These are phyloP conservation scores for Magnaporthales sp. DNA, from an alignment of 2,329 filamentous ascomycete genomes.

Conservation along the genomic window DNA sequence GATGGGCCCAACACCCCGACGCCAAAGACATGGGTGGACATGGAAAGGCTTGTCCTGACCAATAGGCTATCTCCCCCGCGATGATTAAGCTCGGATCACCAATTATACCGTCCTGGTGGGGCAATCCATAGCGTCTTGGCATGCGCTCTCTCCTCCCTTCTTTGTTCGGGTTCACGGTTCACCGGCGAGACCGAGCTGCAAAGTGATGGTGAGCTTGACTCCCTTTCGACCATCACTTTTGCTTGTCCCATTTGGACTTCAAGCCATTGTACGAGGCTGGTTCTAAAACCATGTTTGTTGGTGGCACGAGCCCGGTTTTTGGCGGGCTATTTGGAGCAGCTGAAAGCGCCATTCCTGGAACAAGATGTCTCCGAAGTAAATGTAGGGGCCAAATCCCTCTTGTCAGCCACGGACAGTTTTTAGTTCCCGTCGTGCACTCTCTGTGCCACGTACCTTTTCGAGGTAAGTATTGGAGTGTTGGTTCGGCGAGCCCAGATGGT, in stretches of 20 bases:
- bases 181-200: background rate
- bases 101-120: background rate
- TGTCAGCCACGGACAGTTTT: background rate
- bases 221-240: background rate
- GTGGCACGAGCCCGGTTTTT: background rate
- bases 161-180: background rate
- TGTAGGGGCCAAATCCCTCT: background rate
- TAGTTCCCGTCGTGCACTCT: background rate
- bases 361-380: background rate
- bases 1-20: background rate
- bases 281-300: background rate
- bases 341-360: background rate
- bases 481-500: background rate
- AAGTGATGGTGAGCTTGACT: background rate
- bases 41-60: background rate
- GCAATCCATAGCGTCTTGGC: background rate
- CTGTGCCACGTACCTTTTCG: background rate
- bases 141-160: background rate
- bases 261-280: background rate
- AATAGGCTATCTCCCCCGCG: background rate
- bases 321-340: background rate
- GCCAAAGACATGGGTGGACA: background rate
- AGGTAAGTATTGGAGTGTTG: background rate
- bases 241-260: background rate
- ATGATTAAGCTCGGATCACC: background rate